A percentile compares a stretch with the other conserved stretches of the same genome.
phyloP scores from a whole-genome alignment of 2,329 filamentous ascomycete genomes.

The Phialophora chinensis region DNA sequence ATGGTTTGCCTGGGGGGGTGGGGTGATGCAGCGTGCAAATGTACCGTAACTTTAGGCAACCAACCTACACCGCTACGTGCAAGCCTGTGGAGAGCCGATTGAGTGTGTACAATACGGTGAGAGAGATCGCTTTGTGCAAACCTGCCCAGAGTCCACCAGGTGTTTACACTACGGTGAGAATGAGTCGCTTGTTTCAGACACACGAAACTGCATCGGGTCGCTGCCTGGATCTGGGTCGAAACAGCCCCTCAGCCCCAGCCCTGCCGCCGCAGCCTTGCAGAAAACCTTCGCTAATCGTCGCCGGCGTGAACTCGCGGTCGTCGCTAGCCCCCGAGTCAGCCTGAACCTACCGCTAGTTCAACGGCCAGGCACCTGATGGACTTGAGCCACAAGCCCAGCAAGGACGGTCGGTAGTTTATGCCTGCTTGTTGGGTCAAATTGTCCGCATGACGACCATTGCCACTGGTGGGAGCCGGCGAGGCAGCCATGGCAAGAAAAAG shows the following conservation, averaged over 20 bases:
- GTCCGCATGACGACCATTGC: not conserved
- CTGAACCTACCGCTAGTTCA: conserved; percentile 3
- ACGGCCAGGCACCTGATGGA: not conserved
- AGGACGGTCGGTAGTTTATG: not conserved
- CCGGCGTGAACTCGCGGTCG: not conserved
- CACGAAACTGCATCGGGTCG: not conserved
- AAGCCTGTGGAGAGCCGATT: not conserved
- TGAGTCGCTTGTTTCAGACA: not conserved
- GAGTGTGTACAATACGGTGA: not conserved
- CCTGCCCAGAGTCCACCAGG: too few species aligned
- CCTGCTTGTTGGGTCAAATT: not conserved
- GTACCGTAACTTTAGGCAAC: not conserved
- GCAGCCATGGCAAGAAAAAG: not conserved
- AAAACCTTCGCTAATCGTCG: not conserved
- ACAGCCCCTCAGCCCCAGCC: not conserved
- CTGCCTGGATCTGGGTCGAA: not conserved
- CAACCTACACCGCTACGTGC: not conserved
- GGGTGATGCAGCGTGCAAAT: not conserved
- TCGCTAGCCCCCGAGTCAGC: not conserved
- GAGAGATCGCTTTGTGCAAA: not conserved
- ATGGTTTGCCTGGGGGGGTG: not conserved
- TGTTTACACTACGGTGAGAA: too few species aligned
- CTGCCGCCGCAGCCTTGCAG: not conserved
- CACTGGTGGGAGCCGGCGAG: not conserved
- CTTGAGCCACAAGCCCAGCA: not conserved